These are phyloP conservation scores for Penicillium sp. DNA, from an alignment of 2,329 filamentous ascomycete genomes.

Conservation along the genomic window DNA sequence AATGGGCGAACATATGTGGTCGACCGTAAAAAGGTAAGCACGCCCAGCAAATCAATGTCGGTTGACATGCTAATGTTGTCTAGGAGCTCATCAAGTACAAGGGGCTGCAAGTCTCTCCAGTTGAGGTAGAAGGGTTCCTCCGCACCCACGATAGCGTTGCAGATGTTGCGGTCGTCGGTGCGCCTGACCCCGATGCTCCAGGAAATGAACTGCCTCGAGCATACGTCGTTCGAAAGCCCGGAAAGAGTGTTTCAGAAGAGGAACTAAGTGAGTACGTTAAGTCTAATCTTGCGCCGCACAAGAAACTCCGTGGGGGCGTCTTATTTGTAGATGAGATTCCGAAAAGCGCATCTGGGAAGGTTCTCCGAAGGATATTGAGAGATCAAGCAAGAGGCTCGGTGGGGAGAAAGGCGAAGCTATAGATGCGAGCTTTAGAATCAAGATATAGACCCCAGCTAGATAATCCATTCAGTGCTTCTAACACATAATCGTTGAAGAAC, in stretches of 20 bases:
- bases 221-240: slow-evolving; percentile 18
- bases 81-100: slow-evolving; percentile 27
- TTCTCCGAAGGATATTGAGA: slow-evolving; percentile 20
- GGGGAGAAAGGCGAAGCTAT: slow-evolving; percentile 16
- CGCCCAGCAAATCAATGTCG: not conserved
- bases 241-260: slow-evolving; percentile 12
- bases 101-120: slow-evolving; percentile 24
- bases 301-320: slow-evolving; percentile 23
- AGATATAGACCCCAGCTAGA: not conserved
- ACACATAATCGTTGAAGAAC: not conserved
- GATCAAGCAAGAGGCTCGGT: slow-evolving; percentile 15
- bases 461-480: not conserved
- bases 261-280: slow-evolving; percentile 20
- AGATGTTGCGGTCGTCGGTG: slow-evolving; percentile 23
- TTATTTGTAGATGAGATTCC: slow-evolving; percentile 22
- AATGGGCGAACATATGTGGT: slow-evolving; percentile 21
- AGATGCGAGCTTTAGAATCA: not conserved
- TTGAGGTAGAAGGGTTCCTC: slow-evolving; percentile 23
- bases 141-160: slow-evolving; percentile 19
- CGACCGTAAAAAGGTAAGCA: slow-evolving; percentile 24
- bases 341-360: slow-evolving; percentile 23
- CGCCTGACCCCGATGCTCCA: slow-evolving; percentile 18
- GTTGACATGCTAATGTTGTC: not conserved
- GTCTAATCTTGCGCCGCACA: slow-evolving; percentile 19
- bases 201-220: slow-evolving; percentile 24